Conservation (phyloP, 257 asterid genomes). For the Gentiana dahurica region DNA sequence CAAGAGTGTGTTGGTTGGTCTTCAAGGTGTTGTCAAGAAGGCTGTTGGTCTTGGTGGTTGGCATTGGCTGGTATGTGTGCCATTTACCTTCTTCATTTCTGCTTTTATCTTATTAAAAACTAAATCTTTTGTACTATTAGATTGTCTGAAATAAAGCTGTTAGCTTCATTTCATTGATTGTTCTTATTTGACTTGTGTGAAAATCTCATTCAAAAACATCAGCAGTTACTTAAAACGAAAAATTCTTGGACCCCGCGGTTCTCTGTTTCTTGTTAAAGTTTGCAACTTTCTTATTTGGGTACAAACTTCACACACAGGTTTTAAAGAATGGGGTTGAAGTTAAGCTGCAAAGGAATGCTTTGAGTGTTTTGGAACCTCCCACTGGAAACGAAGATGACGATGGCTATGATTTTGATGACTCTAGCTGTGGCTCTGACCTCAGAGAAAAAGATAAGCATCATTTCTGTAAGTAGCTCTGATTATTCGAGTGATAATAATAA, state of each 20-base stretch:
- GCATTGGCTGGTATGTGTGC: constrained; percentile 89
- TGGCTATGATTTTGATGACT: constrained; percentile 50
- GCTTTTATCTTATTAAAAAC: neutral
- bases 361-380: constrained; percentile 87
- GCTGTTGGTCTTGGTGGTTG: constrained; percentile 99
- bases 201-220: neutral
- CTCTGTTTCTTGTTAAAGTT: neutral
- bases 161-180: too few relatives aligned
- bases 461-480: constrained; percentile 41
- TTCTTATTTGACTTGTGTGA: neutral
- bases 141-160: neutral
- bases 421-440: constrained; percentile 74
- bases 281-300: neutral
- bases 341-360: constrained; percentile 88
- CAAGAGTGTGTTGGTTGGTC: constrained; percentile 87
- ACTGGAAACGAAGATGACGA: constrained; percentile 83
- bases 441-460: constrained; percentile 47
- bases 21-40: constrained; percentile 96
- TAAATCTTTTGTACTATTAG: neutral
- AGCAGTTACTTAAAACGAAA: neutral
- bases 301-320: constrained; percentile 32
- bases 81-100: too few relatives aligned
- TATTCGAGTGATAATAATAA: neutral
- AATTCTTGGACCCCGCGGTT: neutral
- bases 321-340: constrained; percentile 93